phyloP scores from a whole-genome alignment of 2,329 filamentous ascomycete genomes.

The Dactylellina sp. region DNA sequence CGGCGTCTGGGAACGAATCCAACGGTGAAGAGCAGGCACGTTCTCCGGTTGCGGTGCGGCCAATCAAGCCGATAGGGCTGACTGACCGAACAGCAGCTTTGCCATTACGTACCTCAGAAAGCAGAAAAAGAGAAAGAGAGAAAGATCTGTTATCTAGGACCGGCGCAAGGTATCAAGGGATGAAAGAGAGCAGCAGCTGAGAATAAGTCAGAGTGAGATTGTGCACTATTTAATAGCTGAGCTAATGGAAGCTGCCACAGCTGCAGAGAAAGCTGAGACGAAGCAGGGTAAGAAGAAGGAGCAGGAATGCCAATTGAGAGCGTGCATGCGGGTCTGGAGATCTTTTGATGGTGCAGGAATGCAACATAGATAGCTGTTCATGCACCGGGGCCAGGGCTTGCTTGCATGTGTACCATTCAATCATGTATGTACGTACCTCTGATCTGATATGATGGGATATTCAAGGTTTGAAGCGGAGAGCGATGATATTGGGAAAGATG shows the following conservation, averaged over 20 bases:
- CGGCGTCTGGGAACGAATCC: conserved; percentile 19
- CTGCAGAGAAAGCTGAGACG: too few relatives aligned
- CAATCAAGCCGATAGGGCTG: conserved; percentile 22
- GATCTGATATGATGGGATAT: too few relatives aligned
- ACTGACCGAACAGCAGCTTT: background rate
- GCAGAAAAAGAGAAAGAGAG: background rate
- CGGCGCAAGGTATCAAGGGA: background rate
- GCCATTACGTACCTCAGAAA: conserved; percentile 3
- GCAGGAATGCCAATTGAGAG: conserved; percentile 1
- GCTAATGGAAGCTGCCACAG: background rate
- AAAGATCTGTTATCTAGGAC: background rate
- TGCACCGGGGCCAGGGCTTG: too few relatives aligned
- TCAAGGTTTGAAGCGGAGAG: too few relatives aligned
- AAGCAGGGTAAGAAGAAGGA: background rate
- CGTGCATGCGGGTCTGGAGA: too few relatives aligned
- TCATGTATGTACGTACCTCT: too few relatives aligned
- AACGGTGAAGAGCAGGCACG: conserved; percentile 27
- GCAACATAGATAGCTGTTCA: background rate
- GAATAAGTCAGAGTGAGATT: background rate
- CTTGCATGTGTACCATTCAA: too few relatives aligned
- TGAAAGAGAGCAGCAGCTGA: too few relatives aligned
- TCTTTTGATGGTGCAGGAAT: background rate
- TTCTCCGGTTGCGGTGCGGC: conserved; percentile 6
- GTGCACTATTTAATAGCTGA: background rate
- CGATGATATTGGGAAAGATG: too few relatives aligned